A percentile compares a stretch with the other conserved stretches of the same genome.
Conservation (phyloP, 345 rosid genomes). For the Eucalyptus tenuipes region DNA sequence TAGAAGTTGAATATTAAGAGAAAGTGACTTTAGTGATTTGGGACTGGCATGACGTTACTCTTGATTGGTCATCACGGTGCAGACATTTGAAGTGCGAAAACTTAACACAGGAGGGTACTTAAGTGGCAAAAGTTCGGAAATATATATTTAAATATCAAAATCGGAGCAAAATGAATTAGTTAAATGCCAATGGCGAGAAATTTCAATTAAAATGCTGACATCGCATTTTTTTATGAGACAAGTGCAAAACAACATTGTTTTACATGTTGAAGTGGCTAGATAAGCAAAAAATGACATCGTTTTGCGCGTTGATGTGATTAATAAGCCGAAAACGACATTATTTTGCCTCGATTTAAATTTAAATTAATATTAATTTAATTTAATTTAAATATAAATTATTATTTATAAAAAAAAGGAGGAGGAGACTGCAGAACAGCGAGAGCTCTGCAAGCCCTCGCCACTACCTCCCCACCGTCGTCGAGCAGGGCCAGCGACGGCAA, state of each 20-base stretch:
- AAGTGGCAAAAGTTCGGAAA: rapidly evolving
- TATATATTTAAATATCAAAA: no score
- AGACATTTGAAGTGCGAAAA: no score
- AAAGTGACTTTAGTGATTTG: background rate
- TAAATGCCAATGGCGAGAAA: rapidly evolving
- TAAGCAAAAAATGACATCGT: no score
- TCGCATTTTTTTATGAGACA: no score
- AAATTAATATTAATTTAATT: no score
- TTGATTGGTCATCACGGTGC: background rate
- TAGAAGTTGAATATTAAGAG: background rate
- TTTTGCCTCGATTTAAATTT: no score
- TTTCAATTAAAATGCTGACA: rapidly evolving
- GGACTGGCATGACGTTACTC: background rate
- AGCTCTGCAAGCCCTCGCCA: no score
- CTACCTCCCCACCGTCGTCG: rapidly evolving
- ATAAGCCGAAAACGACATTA: rapidly evolving
- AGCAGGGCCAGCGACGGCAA: rapidly evolving
- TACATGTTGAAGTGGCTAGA: rapidly evolving
- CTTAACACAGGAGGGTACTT: rapidly evolving
- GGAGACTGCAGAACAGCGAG: rapidly evolving
- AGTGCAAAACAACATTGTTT: rapidly evolving
- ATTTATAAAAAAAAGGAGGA: rapidly evolving
- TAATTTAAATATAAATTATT: no score
- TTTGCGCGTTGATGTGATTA: rapidly evolving
- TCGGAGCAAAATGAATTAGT: rapidly evolving